A percentile compares a stretch with the other conserved stretches of the same genome.
Conservation (phyloP, 306 rosid genomes). For the Vigna mungo region DNA sequence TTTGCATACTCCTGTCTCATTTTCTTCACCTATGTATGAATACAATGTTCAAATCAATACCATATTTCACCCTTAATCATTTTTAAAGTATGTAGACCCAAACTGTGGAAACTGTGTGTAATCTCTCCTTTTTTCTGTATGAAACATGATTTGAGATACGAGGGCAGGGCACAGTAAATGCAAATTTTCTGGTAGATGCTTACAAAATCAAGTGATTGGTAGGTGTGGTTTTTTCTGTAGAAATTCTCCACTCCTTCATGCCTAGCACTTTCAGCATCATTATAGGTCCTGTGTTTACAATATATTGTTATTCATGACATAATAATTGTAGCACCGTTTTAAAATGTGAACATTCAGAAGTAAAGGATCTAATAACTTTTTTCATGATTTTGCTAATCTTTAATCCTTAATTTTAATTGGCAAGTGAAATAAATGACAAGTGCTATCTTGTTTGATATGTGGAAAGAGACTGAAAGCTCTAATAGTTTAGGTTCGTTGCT, state of each 20-base stretch:
- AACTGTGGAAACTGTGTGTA: neutral
- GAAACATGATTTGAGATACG: neutral
- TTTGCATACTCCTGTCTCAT: conserved; percentile 75
- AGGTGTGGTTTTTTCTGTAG: conserved; percentile 66
- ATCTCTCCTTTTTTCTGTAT: neutral
- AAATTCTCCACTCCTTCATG: conserved; percentile 71
- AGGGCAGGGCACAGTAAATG: neutral
- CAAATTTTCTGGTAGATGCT: conserved; percentile 31
- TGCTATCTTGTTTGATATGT: neutral
- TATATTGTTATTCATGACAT: conserved; percentile 4
- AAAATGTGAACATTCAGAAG: neutral
- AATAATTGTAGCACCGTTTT: neutral
- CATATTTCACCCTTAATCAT: conserved; percentile 10
- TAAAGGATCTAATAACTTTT: neutral
- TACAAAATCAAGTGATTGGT: conserved; percentile 75
- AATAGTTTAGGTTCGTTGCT: neutral
- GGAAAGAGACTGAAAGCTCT: neutral
- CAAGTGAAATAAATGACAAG: neutral
- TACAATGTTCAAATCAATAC: conserved; percentile 10
- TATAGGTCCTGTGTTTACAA: conserved; percentile 56
- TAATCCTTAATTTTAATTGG: neutral
- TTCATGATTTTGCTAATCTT: conserved; percentile 17
- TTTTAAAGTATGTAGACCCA: neutral
- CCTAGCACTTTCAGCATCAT: conserved; percentile 69
- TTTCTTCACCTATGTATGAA: conserved; percentile 61